phyloP scores from a whole-genome alignment of 345 rosid species.

The Clarkia xantiana region DNA sequence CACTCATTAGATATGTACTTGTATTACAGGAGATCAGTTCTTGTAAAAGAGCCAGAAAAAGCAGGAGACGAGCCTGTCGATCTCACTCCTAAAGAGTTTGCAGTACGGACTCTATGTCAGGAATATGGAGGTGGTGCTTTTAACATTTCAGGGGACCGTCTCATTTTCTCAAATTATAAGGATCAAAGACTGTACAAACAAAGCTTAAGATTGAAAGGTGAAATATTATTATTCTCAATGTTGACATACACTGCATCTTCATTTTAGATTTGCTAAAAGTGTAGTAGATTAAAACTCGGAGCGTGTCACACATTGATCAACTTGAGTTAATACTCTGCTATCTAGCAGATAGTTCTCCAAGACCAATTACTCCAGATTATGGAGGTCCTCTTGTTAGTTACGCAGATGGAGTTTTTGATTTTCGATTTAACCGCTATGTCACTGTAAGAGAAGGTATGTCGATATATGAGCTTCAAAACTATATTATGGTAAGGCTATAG shows the following conservation, averaged over 20 bases:
- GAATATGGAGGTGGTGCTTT: constrained; percentile 98
- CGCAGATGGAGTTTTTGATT: constrained; percentile 85
- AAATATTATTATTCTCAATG: neutral
- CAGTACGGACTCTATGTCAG: constrained; percentile 68
- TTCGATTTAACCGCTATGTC: constrained; percentile 44
- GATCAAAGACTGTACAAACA: constrained; percentile 83
- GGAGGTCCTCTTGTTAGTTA: constrained; percentile 49
- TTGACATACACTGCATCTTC: neutral
- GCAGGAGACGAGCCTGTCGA: constrained; percentile 45
- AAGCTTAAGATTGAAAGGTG: constrained; percentile 28
- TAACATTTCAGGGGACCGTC: constrained; percentile 30
- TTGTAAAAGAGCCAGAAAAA: constrained; percentile 41
- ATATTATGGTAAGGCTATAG: neutral
- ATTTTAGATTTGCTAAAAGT: neutral
- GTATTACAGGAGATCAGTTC: constrained; percentile 45
- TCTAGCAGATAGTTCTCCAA: constrained; percentile 34
- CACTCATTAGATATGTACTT: neutral
- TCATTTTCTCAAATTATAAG: constrained; percentile 72
- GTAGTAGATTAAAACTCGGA: neutral
- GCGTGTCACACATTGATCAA: neutral
- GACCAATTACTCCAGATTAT: constrained; percentile 70
- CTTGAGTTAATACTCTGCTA: constrained; percentile 2
- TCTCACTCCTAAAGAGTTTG: constrained; percentile 69
- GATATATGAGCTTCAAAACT: neutral
- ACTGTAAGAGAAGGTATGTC: constrained; percentile 74